A percentile compares a stretch with the other conserved stretches of the same genome.
Conservation (phyloP, 2,329 filamentous ascomycete species). For the Alternaria metachromatica region DNA sequence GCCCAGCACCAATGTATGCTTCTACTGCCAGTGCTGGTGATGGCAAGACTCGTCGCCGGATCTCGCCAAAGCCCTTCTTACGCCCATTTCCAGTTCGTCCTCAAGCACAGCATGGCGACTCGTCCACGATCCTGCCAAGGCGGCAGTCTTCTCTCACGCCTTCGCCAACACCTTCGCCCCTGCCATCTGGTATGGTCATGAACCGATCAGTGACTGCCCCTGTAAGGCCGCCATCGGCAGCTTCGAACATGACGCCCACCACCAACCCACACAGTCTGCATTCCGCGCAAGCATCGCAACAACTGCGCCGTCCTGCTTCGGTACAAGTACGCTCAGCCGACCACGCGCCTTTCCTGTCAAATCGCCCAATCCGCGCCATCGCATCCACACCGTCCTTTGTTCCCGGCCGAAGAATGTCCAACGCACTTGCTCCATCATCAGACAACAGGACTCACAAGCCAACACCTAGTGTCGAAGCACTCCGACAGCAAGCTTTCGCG, state of each 20-base stretch:
- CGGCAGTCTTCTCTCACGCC: constrained; percentile 39
- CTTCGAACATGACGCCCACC: constrained; percentile 18
- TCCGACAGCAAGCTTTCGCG: constrained; percentile 33
- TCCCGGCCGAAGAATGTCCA: constrained; percentile 31
- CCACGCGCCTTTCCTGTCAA: constrained; percentile 53
- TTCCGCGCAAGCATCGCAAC: constrained; percentile 20
- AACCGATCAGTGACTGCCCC: constrained; percentile 45
- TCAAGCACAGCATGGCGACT: constrained; percentile 38
- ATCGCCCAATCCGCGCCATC: constrained; percentile 40
- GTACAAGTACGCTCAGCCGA: constrained; percentile 54
- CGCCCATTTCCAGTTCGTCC: constrained; percentile 46
- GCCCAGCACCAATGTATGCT: constrained; percentile 9
- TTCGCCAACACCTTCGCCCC: constrained; percentile 27
- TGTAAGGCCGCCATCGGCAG: constrained; percentile 20
- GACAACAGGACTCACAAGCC: constrained; percentile 17
- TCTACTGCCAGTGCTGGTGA: constrained; percentile 15
- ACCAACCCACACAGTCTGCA: constrained; percentile 17
- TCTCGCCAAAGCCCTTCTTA: constrained; percentile 46
- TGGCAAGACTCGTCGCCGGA: constrained; percentile 27
- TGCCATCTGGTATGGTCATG: constrained; percentile 33
- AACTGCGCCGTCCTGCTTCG: constrained; percentile 51
- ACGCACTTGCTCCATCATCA: constrained; percentile 12
- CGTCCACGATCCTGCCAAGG: constrained; percentile 33
- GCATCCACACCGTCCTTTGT: constrained; percentile 43
- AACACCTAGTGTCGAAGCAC: constrained; percentile 28